Evolutionary conservation across 2,329 filamentous ascomycete genomes (phyloP), one percentile per base, ranked within the genome.

Genomic region (Chrysosporium keratinophilum): DNA sequence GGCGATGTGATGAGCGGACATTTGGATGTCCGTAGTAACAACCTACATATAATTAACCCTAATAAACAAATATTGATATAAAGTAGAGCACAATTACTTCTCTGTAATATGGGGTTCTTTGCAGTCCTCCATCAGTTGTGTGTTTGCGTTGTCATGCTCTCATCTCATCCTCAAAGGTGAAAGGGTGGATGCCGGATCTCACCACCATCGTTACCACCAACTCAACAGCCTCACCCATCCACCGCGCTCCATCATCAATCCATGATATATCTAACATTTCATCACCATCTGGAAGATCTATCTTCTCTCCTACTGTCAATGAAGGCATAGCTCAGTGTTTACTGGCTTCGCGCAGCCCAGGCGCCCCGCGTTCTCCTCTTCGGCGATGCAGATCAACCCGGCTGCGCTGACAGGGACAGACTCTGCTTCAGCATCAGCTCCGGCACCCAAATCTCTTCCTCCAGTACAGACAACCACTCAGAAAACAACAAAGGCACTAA

Each of bases 401-500:
- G 69, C 69, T 42, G 70, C 70, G 50, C 59, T 73, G 66, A 72
- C 67, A 64, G 70, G 70, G 59, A 64, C 65, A 54, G 70, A 71
- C 61, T 69, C 69, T 58, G 56, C 63, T 35, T 67, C 70, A 40
- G 61, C 65, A 46, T 59, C 65, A 43, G 58, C 64, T 33, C 49
- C 65, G 19, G 56, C 66, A 49, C 62, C 64, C 31, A 71, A 71
- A 55, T 58, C 60, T 34, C 59, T 64, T 39, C 19, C 41, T 19
- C 14, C 43, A 40, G 46, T 43, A 17, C 47, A 41, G 17, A 54
- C 63, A 14, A 58, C 68, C 14, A 63, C 65, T n/a, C 64, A 75
- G 58, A 77, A 77, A 56, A 71, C 74, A 46, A 73, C 73, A 50
- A 78, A 77, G 61, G 69, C 72, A 28, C 65, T 74, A 54, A 73